A percentile compares a stretch with the other conserved stretches of the same genome.
These are phyloP conservation scores for Brettanomyces naardenensis DNA, from an alignment of 805 yeast species.

Conservation along the genomic window DNA sequence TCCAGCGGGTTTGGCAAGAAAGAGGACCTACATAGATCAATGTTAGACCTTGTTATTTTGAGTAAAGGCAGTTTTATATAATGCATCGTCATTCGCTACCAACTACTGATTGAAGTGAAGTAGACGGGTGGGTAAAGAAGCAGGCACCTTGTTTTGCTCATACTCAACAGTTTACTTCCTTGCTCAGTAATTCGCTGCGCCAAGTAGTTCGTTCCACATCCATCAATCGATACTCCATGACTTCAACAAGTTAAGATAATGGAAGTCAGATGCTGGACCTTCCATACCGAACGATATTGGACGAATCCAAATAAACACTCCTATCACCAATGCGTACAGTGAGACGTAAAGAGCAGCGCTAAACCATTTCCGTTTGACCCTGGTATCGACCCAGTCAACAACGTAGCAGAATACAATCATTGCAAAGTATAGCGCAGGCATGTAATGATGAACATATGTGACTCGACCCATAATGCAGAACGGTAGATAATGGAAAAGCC, in stretches of 20 bases:
- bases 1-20: no score
- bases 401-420: conserved; percentile 64
- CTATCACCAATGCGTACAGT: conserved; percentile 45
- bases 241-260: conserved; percentile 43
- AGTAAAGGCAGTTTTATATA: no score
- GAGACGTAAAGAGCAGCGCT: conserved; percentile 31
- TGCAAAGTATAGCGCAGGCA: conserved; percentile 94
- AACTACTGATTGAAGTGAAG: no score
- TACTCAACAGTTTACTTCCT: no score
- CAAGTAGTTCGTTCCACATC: not conserved
- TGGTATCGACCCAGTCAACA: conserved; percentile 32
- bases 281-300: conserved; percentile 80
- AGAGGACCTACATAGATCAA: no score
- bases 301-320: conserved; percentile 49
- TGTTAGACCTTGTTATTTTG: no score
- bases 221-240: conserved; percentile 42
- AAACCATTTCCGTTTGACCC: conserved; percentile 15
- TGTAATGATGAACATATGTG: conserved; percentile 92
- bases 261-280: conserved; percentile 40
- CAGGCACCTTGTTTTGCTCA: no score
- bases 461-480: conserved; percentile 93
- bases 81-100: no score
- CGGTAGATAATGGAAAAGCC: conserved; percentile 85
- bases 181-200: no score
- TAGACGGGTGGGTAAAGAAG: no score